Percentiles rank a stretch among this genome's conserved stretches.
Evolutionary conservation across 306 rosid species (phyloP).

Genomic region (Herpetospermum pedunculosum): DNA sequence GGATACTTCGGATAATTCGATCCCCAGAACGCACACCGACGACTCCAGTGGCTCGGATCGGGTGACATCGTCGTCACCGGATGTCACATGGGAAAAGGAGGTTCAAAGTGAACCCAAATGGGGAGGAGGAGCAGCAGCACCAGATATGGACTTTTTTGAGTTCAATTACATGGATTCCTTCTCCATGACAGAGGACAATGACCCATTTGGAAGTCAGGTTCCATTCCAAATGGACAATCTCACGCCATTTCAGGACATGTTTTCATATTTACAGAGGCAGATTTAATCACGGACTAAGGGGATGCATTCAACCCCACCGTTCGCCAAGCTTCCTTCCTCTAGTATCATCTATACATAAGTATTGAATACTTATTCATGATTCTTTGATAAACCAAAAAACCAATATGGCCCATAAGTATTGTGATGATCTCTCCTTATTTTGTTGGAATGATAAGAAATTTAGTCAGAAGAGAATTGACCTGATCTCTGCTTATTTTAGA

Average conservation of each 20-base stretch:
- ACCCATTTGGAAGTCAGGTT: slow-evolving; percentile 39
- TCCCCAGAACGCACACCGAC: slow-evolving; percentile 48
- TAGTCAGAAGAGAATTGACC: neutral
- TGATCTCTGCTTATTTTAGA: neutral
- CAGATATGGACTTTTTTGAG: slow-evolving; percentile 18
- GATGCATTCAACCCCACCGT: neutral
- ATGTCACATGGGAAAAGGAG: slow-evolving; percentile 51
- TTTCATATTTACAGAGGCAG: slow-evolving; percentile 31
- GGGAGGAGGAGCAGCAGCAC: slow-evolving; percentile 33
- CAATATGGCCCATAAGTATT: neutral
- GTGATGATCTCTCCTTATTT: neutral
- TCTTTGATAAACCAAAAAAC: neutral
- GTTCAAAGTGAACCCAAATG: slow-evolving; percentile 57
- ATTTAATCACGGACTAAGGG: slow-evolving; percentile 11
- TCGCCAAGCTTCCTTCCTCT: neutral
- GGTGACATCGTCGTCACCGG: slow-evolving; percentile 69
- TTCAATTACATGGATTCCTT: slow-evolving; percentile 39
- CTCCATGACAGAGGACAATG: slow-evolving; percentile 27
- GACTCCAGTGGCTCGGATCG: slow-evolving; percentile 70
- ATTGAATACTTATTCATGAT: slow-evolving; percentile 1
- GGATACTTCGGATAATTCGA: slow-evolving; percentile 56
- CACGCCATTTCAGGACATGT: slow-evolving; percentile 50
- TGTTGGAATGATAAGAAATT: neutral
- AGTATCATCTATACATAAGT: neutral
- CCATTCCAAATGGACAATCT: slow-evolving; percentile 45